Base-by-base conservation (phyloP, 2,329 filamentous ascomycete species). In the Fusarium sp. region DNA sequence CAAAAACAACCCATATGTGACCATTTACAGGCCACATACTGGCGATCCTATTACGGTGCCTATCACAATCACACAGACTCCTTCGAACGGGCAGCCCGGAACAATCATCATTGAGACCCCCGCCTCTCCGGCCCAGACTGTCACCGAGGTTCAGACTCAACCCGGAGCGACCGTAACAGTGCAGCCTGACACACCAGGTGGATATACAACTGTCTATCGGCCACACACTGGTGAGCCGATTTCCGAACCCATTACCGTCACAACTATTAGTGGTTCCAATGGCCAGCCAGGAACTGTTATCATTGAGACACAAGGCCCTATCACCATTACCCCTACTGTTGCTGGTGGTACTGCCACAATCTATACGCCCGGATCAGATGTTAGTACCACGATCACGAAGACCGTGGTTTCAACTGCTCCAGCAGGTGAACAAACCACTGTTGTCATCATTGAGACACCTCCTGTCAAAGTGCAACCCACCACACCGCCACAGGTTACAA, bases 61-160 rank as follows among this genome's bases (percentile, higher is more conserved):
- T 7, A 68, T 68, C 10, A 68, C 65, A 2, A 65, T 68, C 14
- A 68, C 65, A 4, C 59, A 68, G 23, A 21, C 65, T 34, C 59
- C 65, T 4, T 40, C 60, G 11, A 56, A 61, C 19, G 65, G 65
- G 20, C 65, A 65, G 26, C 65, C 65, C 20, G 65, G 65, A 50
- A 68, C 65, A 1, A 53, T 68, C 28, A 53, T 68, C 17, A 62
- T 68, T 14, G 65, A 68, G 50, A 67, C 65, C 12, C 65, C 56
- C 9, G 61, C 44, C 11, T 20, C 43, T 3, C 42, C 49, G 19
- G 45, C 45, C 15, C 44, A 58, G 24, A 63, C 61, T 10, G 38
- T 55, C 9, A 68, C 54, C 11, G 39, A 55, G 26, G 34, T 44
- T n/a, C 24, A 45, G 39, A 53, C 48, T 30, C 24, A 34, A 7